phyloP scores from a whole-genome alignment of 352 stramenopile species.

The Globisporangium abappressorium region DNA sequence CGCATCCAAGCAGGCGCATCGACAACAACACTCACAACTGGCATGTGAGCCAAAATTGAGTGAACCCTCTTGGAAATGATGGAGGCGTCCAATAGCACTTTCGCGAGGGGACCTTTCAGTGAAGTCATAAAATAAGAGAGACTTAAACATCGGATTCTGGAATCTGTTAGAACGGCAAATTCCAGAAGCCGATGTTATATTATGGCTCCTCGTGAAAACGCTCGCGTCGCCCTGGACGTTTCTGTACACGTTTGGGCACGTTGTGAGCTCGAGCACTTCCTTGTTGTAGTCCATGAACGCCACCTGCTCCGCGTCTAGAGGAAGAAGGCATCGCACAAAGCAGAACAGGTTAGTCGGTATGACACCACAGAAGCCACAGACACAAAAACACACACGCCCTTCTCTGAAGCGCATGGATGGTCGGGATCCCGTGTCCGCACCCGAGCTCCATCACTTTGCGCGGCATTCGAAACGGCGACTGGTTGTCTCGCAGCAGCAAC shows the following conservation, averaged over 20 bases:
- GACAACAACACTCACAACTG: background rate
- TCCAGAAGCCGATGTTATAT: background rate
- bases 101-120: background rate
- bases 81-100: conserved; percentile 8
- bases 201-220: conserved; percentile 17
- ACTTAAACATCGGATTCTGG: background rate
- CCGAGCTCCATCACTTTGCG: conserved; percentile 65
- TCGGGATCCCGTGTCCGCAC: conserved; percentile 75
- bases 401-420: conserved; percentile 69
- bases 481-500: conserved; percentile 17
- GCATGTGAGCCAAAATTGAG: background rate
- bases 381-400: conserved; percentile 22
- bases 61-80: background rate
- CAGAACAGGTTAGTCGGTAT: too few species aligned
- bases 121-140: too few species aligned
- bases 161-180: background rate
- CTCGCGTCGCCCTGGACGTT: conserved; percentile 32
- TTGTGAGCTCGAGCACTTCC: conserved; percentile 84
- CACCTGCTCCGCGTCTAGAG: conserved; percentile 40
- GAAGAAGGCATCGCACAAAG: too few species aligned
- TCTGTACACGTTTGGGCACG: conserved; percentile 66
- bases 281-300: conserved; percentile 89
- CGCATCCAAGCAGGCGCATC: background rate
- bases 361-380: too few species aligned
- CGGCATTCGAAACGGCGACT: conserved; percentile 23